Conservation (phyloP, 1,284 basidiomycete genomes). For the Boletus sp. region DNA sequence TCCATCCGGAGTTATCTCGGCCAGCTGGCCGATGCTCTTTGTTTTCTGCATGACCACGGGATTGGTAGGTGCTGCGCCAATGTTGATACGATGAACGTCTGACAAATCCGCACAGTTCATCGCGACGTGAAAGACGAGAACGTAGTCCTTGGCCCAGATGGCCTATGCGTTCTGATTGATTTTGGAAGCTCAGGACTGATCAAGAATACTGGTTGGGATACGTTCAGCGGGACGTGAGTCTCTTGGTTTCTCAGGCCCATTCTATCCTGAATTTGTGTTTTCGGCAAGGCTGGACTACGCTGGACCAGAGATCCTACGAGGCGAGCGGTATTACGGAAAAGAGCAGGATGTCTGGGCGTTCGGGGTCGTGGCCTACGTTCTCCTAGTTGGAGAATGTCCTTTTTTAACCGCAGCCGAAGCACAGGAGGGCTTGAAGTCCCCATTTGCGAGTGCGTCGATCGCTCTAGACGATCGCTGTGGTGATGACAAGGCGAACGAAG, state of each 20-base stretch:
- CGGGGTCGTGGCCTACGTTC: constrained; percentile 95
- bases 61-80: constrained; percentile 54
- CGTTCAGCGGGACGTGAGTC: constrained; percentile 88
- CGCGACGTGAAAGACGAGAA: constrained; percentile 99
- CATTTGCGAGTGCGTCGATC: constrained; percentile 68
- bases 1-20: constrained; percentile 85
- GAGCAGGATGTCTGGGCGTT: constrained; percentile 99
- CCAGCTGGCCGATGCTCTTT: constrained; percentile 90
- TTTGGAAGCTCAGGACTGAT: constrained; percentile 92
- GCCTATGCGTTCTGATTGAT: constrained; percentile 90
- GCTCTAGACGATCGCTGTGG: constrained; percentile 72
- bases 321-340: constrained; percentile 92
- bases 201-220: constrained; percentile 85
- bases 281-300: constrained; percentile 84
- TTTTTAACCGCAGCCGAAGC: constrained; percentile 86
- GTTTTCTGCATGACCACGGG: constrained; percentile 87
- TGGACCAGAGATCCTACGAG: constrained; percentile 92
- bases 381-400: constrained; percentile 93
- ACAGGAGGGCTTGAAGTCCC: constrained; percentile 71
- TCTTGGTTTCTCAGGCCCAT: constrained; percentile 4
- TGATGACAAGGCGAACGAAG: constrained; percentile 65
- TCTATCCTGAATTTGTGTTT: constrained; percentile 17
- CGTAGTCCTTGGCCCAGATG: constrained; percentile 73
- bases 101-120: constrained; percentile 60
- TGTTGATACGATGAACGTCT: constrained; percentile 9